These are phyloP conservation scores for Dryas drummondii DNA, from an alignment of 306 rosid genomes.

Conservation along the genomic window DNA sequence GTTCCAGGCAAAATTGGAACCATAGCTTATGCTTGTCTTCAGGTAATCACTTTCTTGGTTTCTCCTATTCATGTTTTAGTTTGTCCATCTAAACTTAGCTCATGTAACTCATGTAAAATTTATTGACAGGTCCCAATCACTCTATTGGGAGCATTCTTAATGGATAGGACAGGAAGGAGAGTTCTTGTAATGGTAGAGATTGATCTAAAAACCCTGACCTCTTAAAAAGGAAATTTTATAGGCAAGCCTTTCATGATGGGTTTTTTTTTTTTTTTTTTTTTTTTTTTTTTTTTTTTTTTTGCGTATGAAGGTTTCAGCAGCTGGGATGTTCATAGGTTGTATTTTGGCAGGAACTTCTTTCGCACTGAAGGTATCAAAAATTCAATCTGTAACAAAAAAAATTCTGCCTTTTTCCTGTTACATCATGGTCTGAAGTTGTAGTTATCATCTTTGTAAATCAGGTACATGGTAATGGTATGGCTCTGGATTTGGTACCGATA, in stretches of 20 bases:
- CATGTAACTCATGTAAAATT: neutral
- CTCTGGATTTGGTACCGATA: conserved; percentile 33
- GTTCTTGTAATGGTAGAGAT: conserved; percentile 48
- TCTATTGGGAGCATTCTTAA: conserved; percentile 39
- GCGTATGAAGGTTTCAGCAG: conserved; percentile 49
- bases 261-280: neutral
- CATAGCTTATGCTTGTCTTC: conserved; percentile 65
- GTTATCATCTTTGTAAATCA: conserved; percentile 15
- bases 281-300: neutral
- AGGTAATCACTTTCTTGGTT: conserved; percentile 35
- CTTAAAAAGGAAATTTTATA: neutral
- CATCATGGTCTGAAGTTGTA: conserved; percentile 3
- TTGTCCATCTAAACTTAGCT: neutral
- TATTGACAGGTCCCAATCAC: conserved; percentile 49
- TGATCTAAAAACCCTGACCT: neutral
- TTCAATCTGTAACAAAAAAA: neutral
- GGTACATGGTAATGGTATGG: conserved; percentile 25
- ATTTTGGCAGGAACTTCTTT: conserved; percentile 49
- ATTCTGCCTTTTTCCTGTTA: neutral
- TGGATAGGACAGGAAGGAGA: conserved; percentile 48
- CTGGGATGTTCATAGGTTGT: conserved; percentile 53
- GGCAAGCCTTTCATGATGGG: neutral
- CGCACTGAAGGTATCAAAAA: conserved; percentile 33
- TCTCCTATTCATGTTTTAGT: neutral
- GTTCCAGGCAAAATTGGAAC: conserved; percentile 60